Conservation (phyloP, 2,329 filamentous ascomycete genomes). For the Sporothrix globosa region DNA sequence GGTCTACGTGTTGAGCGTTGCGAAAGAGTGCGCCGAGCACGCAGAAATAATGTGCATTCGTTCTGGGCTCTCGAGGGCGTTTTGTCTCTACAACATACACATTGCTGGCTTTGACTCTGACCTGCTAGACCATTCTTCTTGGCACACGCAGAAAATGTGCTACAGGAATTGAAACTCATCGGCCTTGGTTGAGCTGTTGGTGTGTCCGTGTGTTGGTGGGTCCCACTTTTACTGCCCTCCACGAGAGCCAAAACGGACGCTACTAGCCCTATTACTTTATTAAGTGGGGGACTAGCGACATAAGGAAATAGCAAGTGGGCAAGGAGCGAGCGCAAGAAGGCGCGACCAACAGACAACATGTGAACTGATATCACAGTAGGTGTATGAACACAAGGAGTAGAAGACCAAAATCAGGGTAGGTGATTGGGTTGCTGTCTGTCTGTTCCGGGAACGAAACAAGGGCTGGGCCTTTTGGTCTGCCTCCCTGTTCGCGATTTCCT, state of each 20-base stretch:
- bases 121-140: not conserved
- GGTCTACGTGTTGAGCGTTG: not conserved
- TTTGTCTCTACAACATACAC: not conserved
- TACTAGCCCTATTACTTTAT: constrained; percentile 25
- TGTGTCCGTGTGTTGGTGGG: not conserved
- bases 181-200: not conserved
- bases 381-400: not conserved
- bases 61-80: not conserved
- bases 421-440: not conserved
- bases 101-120: too few relatives aligned
- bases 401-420: not conserved
- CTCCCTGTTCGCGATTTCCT: not conserved
- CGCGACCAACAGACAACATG: not conserved
- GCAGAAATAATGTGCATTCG: constrained; percentile 1
- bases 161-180: not conserved
- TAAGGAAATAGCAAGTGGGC: not conserved
- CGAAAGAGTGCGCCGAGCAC: not conserved
- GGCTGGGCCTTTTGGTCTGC: not conserved
- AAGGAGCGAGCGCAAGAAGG: constrained; percentile 1
- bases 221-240: constrained; percentile 7
- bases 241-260: constrained; percentile 16
- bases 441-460: not conserved
- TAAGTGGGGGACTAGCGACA: not conserved
- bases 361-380: not conserved
- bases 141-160: not conserved